Conservation (phyloP, 2,329 filamentous ascomycete genomes). For the Talaromyces piceae region DNA sequence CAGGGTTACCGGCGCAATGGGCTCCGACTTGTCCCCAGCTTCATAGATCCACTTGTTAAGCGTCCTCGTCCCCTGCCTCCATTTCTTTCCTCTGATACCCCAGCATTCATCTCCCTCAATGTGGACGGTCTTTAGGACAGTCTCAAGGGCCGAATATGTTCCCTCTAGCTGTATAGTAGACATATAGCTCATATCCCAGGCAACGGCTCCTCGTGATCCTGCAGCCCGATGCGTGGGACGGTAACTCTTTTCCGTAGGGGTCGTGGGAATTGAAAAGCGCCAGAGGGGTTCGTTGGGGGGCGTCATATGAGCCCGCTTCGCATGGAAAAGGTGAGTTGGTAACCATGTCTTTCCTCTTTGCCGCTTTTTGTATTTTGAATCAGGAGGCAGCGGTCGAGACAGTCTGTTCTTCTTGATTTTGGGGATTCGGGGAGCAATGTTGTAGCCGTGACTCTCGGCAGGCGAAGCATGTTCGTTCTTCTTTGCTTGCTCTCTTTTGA, state of each 20-base stretch:
- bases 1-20: slow-evolving; percentile 65
- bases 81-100: slow-evolving; percentile 59
- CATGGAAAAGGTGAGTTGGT: slow-evolving; percentile 88
- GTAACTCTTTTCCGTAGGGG: slow-evolving; percentile 84
- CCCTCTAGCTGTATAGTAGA: slow-evolving; percentile 77
- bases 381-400: slow-evolving; percentile 55
- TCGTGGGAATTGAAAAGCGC: slow-evolving; percentile 79
- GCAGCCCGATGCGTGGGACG: slow-evolving; percentile 76
- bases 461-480: slow-evolving; percentile 16
- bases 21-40: slow-evolving; percentile 44
- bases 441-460: slow-evolving; percentile 22
- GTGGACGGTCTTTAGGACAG: slow-evolving; percentile 59
- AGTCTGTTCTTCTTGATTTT: slow-evolving; percentile 65
- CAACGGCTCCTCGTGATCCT: slow-evolving; percentile 66
- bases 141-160: slow-evolving; percentile 53
- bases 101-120: slow-evolving; percentile 53
- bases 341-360: slow-evolving; percentile 88
- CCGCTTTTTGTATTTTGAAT: slow-evolving; percentile 71
- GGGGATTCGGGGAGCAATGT: slow-evolving; percentile 41
- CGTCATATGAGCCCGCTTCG: slow-evolving; percentile 87
- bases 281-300: slow-evolving; percentile 71
- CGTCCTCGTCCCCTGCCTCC: slow-evolving; percentile 56
- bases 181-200: slow-evolving; percentile 93
- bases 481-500: slow-evolving; percentile 27
- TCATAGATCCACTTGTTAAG: slow-evolving; percentile 55